A percentile compares a stretch with the other conserved stretches of the same genome.
phyloP scores from a whole-genome alignment of 1,139 yeast genomes.

The Blastobotrys proliferans region DNA sequence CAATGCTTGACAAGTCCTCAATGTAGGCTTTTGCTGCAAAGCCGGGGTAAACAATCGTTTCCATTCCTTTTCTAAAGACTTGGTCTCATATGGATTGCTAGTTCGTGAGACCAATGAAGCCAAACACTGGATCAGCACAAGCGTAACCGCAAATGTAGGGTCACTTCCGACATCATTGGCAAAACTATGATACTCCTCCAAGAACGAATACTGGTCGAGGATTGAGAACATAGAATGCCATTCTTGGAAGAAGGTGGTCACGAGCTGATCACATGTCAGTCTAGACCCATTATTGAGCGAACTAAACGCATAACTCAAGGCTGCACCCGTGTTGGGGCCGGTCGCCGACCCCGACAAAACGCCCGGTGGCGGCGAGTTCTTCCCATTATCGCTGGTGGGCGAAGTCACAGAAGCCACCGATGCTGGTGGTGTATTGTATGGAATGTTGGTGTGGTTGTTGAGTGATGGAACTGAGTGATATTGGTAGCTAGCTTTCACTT shows the following conservation, averaged over 20 bases:
- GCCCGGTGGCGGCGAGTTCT: not conserved
- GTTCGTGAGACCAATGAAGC: constrained; percentile 26
- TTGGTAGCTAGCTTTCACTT: no score
- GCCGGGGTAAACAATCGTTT: constrained; percentile 46
- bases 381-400: not conserved
- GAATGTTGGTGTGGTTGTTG: not conserved
- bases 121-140: constrained; percentile 44
- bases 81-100: constrained; percentile 9
- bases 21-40: constrained; percentile 54
- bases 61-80: constrained; percentile 23
- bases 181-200: constrained; percentile 52
- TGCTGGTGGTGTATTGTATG: constrained; percentile 1
- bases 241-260: constrained; percentile 58
- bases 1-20: constrained; percentile 67
- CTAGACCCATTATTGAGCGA: constrained; percentile 20
- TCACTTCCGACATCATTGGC: constrained; percentile 18
- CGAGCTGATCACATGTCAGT: constrained; percentile 32
- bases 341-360: not conserved
- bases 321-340: not conserved
- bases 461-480: no score
- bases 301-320: not conserved
- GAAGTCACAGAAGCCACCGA: not conserved
- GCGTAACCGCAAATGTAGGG: constrained; percentile 36
- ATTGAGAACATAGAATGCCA: constrained; percentile 76
- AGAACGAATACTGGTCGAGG: constrained; percentile 60